These are phyloP conservation scores for Meira nashicola DNA, from an alignment of 1,284 basidiomycete species.

Conservation along the genomic window DNA sequence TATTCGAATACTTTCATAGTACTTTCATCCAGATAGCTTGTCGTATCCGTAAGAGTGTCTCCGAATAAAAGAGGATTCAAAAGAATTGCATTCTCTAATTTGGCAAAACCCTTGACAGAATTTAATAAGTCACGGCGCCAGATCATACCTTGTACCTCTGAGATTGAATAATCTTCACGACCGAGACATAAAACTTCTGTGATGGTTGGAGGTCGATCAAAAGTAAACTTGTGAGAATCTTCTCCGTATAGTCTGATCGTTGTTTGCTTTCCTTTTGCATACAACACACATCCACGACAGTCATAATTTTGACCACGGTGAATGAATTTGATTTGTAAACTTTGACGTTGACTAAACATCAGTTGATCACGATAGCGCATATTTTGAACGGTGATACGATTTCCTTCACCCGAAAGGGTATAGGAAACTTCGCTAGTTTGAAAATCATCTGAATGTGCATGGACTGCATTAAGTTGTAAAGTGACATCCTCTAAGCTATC, in stretches of 20 bases:
- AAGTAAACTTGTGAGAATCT: too few species aligned
- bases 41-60: background rate
- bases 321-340: too few species aligned
- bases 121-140: background rate
- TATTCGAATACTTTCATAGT: background rate
- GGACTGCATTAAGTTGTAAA: too few species aligned
- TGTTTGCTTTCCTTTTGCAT: background rate
- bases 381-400: too few species aligned
- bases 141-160: slow-evolving; percentile 1
- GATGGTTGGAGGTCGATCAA: background rate
- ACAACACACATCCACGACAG: background rate
- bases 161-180: slow-evolving; percentile 2
- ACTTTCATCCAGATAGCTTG: background rate
- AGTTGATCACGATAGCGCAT: too few species aligned
- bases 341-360: too few species aligned
- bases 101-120: background rate
- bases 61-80: slow-evolving; percentile 1
- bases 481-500: too few species aligned
- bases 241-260: too few species aligned
- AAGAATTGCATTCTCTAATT: background rate
- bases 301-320: background rate
- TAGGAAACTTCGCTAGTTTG: too few species aligned
- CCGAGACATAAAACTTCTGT: background rate
- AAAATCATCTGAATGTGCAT: too few species aligned
- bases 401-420: too few species aligned